Evolutionary conservation across 1,139 yeast genomes (phyloP), one percentile per base, ranked within the genome.

Genomic region (Taiozyma sp.): DNA sequence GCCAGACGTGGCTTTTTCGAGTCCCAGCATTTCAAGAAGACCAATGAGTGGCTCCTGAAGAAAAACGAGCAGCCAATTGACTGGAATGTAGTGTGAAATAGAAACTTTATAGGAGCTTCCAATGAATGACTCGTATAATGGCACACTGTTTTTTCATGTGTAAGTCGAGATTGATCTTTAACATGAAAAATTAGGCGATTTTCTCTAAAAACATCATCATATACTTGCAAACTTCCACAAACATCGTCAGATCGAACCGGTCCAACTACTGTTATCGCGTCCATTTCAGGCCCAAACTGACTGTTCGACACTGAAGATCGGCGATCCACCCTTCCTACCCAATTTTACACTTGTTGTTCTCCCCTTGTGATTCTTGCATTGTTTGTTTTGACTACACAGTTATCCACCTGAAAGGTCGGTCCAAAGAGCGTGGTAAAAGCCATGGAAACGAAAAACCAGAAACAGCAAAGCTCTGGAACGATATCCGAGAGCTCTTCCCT

Each of bases 1-100:
- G 99, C 99, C 0, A 73, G 81, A 28, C 73, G 95, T 47, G 95
- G 95, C 0, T 89, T 85, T 65, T 88, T 89, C 59, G 79, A 80
- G 5, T 81, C 85, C 62, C 69, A 72, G 29, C 95, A 88, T 58
- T 89, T 88, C 66, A 69, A 66, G 42, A 75, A 76, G 60, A 80
- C 90, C 48, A 89, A 89, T 61, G 77, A 77, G 9, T 88, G 95
- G 93, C 71, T 89, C 6, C 53, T 54, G n/a, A 70, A 69, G 21
- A 62, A 64, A 19, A 65, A 70, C 6, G 66, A 68, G 0, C 69
- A 70, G 2, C 64, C 69, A 2, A 80, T 89, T 9, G 82, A 87
- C 61, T 89, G 96, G 96, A 22, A 14, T n/a, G 11, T 48, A 13
- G 4, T 11, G 4, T 28, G 34, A 21, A 32, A 3, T 6, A 30